phyloP scores from a whole-genome alignment of 140 eudicot species.

The Oenanthe javanica region DNA sequence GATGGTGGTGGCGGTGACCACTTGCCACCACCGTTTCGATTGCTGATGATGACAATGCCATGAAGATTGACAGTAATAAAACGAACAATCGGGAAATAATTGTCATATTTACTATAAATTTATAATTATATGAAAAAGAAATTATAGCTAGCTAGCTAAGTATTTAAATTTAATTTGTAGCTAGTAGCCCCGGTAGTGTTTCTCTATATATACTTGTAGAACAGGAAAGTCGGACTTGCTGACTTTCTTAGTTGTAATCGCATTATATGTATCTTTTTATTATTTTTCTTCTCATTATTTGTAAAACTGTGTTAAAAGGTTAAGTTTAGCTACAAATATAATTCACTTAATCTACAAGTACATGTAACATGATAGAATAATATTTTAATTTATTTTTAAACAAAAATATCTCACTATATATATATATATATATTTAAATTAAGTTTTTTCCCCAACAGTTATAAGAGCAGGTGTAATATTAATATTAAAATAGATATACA shows the following conservation, averaged over 20 bases:
- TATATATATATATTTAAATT: no score
- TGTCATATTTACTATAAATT: neutral
- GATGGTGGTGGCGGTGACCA: neutral
- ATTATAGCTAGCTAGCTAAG: neutral
- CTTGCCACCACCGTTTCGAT: neutral
- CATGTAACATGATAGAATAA: no score
- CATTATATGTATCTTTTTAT: neutral
- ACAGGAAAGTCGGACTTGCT: neutral
- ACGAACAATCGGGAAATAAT: neutral
- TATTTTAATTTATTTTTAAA: no score
- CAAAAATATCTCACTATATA: no score
- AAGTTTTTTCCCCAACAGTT: no score
- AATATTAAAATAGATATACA: no score
- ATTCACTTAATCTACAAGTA: no score
- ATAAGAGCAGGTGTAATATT: no score
- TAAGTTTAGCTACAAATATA: no score
- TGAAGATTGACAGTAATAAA: neutral
- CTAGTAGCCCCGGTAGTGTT: neutral
- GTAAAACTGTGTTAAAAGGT: no score
- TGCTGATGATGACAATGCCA: neutral
- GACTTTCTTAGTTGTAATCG: slow-evolving; percentile 8
- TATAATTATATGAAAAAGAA: neutral
- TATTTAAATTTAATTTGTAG: neutral
- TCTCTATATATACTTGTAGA: neutral
- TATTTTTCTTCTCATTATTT: neutral